phyloP scores from a whole-genome alignment of 805 yeast genomes.

The Ogataea paradorogensis region DNA sequence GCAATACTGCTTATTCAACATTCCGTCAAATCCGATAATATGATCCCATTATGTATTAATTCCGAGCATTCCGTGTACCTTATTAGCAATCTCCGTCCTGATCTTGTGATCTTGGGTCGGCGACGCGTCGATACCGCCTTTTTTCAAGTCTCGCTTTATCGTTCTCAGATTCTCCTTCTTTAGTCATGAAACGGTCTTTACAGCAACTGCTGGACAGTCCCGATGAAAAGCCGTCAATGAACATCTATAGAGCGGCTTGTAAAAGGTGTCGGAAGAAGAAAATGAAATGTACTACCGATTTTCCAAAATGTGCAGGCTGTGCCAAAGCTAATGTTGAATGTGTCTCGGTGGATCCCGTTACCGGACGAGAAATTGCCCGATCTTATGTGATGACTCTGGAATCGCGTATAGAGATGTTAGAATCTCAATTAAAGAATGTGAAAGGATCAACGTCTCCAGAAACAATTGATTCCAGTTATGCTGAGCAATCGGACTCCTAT shows the following conservation, averaged over 20 bases:
- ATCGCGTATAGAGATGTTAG: slow-evolving; percentile 56
- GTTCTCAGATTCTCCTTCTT: too few species aligned
- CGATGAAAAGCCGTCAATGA: slow-evolving; percentile 5
- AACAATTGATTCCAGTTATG: neutral
- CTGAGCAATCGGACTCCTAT: slow-evolving; percentile 5
- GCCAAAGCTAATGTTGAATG: slow-evolving; percentile 67
- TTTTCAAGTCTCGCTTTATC: neutral
- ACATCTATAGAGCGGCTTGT: slow-evolving; percentile 49
- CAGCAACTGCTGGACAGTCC: slow-evolving; percentile 7
- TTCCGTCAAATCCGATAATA: too few species aligned
- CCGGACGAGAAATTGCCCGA: slow-evolving; percentile 83
- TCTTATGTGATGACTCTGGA: slow-evolving; percentile 74
- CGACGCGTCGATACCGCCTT: slow-evolving; percentile 6
- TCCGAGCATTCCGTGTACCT: too few species aligned
- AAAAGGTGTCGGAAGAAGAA: slow-evolving; percentile 73
- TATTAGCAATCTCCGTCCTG: too few species aligned
- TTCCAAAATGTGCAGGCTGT: slow-evolving; percentile 66
- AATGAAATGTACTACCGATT: slow-evolving; percentile 62
- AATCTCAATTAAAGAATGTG: slow-evolving; percentile 40
- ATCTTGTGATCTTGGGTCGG: too few species aligned
- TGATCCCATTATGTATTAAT: too few species aligned
- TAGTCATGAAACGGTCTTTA: slow-evolving; percentile 8
- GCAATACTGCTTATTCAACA: too few species aligned
- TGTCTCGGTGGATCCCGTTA: slow-evolving; percentile 81
- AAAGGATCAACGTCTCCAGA: neutral